phyloP scores from a whole-genome alignment of 2,329 filamentous ascomycete genomes.

The Amylocarpus encephaloides region DNA sequence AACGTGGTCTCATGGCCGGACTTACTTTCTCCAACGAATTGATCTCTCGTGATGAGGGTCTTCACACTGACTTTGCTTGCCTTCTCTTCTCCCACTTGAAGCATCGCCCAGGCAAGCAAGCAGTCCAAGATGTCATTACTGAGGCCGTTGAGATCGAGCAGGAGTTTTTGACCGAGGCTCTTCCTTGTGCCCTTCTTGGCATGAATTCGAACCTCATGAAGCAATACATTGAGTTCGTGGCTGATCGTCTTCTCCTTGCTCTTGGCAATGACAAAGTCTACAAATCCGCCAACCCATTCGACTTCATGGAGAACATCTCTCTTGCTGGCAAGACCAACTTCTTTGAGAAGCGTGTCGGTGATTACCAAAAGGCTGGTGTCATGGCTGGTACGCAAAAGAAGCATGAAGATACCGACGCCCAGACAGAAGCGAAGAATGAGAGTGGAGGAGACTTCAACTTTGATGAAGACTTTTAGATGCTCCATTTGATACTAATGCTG shows the following conservation, averaged over 20 bases:
- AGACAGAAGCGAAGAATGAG: conserved; percentile 46
- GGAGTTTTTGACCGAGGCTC: conserved; percentile 94
- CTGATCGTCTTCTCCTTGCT: conserved; percentile 85
- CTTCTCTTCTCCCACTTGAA: conserved; percentile 96
- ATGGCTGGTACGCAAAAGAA: conserved; percentile 88
- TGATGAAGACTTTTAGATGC: conserved; percentile 87
- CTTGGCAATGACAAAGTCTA: conserved; percentile 94
- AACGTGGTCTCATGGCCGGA: conserved; percentile 97
- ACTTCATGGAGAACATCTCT: conserved; percentile 99
- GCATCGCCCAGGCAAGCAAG: conserved; percentile 75
- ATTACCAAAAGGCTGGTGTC: conserved; percentile 99
- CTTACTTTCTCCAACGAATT: conserved; percentile 99
- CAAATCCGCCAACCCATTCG: conserved; percentile 91
- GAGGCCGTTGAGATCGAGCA: conserved; percentile 94
- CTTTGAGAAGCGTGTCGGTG: conserved; percentile 99
- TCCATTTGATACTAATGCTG: conserved; percentile 13
- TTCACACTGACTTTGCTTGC: conserved; percentile 99
- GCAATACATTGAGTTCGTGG: conserved; percentile 99
- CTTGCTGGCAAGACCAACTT: conserved; percentile 99
- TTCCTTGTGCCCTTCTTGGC: conserved; percentile 86
- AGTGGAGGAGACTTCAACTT: conserved; percentile 81
- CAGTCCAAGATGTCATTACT: conserved; percentile 81
- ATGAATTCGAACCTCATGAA: conserved; percentile 98
- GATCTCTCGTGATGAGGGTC: conserved; percentile 97
- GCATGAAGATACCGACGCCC: conserved; percentile 40